phyloP scores from a whole-genome alignment of 2,329 filamentous ascomycete species.

The Elsinoe perseae region DNA sequence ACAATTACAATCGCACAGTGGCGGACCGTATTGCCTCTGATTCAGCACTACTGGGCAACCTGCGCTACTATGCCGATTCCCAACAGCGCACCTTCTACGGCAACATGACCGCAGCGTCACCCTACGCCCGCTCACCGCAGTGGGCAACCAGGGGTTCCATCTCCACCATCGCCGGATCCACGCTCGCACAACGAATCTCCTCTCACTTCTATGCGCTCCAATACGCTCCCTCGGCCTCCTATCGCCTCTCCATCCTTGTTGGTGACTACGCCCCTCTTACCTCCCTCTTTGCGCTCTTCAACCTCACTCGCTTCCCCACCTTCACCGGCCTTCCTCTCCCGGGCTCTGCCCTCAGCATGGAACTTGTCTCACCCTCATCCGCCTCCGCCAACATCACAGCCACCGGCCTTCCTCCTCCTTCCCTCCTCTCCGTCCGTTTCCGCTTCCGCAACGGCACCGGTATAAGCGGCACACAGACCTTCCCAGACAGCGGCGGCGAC shows the following conservation, averaged over 20 bases:
- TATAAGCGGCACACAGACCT: slow-evolving; percentile 15
- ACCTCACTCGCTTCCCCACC: slow-evolving; percentile 34
- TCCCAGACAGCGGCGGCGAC: slow-evolving; percentile 21
- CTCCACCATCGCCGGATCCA: slow-evolving; percentile 33
- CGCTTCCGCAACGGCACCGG: slow-evolving; percentile 50
- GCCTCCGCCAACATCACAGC: slow-evolving; percentile 16
- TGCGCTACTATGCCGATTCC: slow-evolving; percentile 42
- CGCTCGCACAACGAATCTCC: slow-evolving; percentile 30
- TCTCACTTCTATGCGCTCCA: slow-evolving; percentile 29
- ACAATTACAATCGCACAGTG: slow-evolving; percentile 44
- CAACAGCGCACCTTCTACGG: slow-evolving; percentile 39
- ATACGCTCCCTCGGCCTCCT: slow-evolving; percentile 21
- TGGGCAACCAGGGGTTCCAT: slow-evolving; percentile 28
- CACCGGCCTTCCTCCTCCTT: slow-evolving; percentile 31
- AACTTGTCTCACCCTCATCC: slow-evolving; percentile 40
- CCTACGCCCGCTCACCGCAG: slow-evolving; percentile 20
- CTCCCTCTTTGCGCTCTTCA: slow-evolving; percentile 43
- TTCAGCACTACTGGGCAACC: slow-evolving; percentile 24
- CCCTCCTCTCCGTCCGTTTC: slow-evolving; percentile 49
- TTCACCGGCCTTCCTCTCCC: slow-evolving; percentile 45
- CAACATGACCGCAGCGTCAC: slow-evolving; percentile 34
- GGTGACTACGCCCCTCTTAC: slow-evolving; percentile 44
- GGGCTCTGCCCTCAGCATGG: slow-evolving; percentile 45
- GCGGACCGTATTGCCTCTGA: slow-evolving; percentile 25
- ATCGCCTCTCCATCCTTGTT: slow-evolving; percentile 36